Evolutionary conservation across 2,329 filamentous ascomycete species (phyloP), one percentile per base, ranked within the genome.

Genomic region (Fusarium guadeloupense): DNA sequence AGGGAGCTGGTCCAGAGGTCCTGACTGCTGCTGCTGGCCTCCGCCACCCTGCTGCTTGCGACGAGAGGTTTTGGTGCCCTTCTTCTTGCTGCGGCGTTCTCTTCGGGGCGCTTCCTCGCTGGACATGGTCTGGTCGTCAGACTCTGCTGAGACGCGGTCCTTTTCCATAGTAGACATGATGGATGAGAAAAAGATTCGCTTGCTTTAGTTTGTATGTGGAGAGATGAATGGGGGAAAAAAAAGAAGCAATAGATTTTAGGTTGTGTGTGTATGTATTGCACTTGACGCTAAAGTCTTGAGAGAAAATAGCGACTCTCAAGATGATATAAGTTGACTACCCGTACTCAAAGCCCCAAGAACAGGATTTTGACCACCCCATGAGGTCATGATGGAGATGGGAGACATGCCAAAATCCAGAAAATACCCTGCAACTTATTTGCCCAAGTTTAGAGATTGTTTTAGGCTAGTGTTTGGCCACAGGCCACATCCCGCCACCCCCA

Each of bases 1-100:
- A 35, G 73, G 72, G 33, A 79, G 72, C 51, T 71, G 69, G 65
- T 78, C 78, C 12, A 79, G 71, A 9, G 75, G 70, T 20, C 68
- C 67, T 6, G 62, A 62, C 47, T 59, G 56, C 54, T 62, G 59
- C 59, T 64, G 41, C 20, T 38, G 25, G 14, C 37, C 20, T 14
- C 37, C 21, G 54, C 47, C 58, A 54, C 21, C 21, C 7, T 46
- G 57, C 44, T 67, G 62, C 71, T 66, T 71, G 60, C 62, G 69
- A 52, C 54, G 71, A 12, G 55, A 42, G 4, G 53, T 19, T 70
- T 68, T 74, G 67, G 39, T 69, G 70, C 68, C 72, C 69, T 66
- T 70, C 59, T 70, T 71, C 68, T 72, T 73, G 54, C 50, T 67
- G 45, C 63, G 62, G 47, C 64, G 67, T 50, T 64, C 57, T 42